Percentiles rank a stretch among this genome's conserved stretches.
Conservation (phyloP, 306 rosid species). For the Aeschynomene evenia region DNA sequence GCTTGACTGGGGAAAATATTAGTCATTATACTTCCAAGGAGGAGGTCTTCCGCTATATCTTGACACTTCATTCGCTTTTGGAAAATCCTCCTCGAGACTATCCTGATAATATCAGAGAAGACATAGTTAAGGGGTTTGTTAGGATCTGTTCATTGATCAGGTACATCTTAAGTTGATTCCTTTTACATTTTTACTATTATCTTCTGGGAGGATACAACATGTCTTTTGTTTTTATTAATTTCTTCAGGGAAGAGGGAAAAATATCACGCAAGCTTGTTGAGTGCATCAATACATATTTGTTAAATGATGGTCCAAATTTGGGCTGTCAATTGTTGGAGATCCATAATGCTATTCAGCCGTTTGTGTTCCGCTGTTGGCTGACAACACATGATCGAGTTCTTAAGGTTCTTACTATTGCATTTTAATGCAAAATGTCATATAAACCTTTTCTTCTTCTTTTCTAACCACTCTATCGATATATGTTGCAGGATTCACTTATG, state of each 20-base stretch:
- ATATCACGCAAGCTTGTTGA: conserved; percentile 84
- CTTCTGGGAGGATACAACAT: conserved; percentile 23
- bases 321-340: conserved; percentile 61
- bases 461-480: not conserved
- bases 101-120: conserved; percentile 60
- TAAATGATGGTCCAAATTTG: conserved; percentile 92
- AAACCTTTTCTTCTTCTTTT: not conserved
- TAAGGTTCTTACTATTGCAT: conserved; percentile 52
- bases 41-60: conserved; percentile 77
- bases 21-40: conserved; percentile 62
- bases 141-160: conserved; percentile 63
- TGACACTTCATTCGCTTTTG: conserved; percentile 80
- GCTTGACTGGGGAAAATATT: conserved; percentile 57
- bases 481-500: conserved; percentile 74
- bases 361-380: conserved; percentile 81
- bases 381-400: conserved; percentile 87
- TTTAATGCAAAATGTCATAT: conserved; percentile 18
- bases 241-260: conserved; percentile 83
- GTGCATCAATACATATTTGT: conserved; percentile 75
- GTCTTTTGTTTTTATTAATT: conserved; percentile 28
- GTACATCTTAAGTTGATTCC: conserved; percentile 41
- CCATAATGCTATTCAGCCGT: conserved; percentile 70
- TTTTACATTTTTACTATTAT: not conserved
- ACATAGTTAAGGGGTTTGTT: conserved; percentile 58
- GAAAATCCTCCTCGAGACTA: conserved; percentile 90